These are phyloP conservation scores for Aspergillus sp. DNA, from an alignment of 2,329 filamentous ascomycete species.

Conservation along the genomic window DNA sequence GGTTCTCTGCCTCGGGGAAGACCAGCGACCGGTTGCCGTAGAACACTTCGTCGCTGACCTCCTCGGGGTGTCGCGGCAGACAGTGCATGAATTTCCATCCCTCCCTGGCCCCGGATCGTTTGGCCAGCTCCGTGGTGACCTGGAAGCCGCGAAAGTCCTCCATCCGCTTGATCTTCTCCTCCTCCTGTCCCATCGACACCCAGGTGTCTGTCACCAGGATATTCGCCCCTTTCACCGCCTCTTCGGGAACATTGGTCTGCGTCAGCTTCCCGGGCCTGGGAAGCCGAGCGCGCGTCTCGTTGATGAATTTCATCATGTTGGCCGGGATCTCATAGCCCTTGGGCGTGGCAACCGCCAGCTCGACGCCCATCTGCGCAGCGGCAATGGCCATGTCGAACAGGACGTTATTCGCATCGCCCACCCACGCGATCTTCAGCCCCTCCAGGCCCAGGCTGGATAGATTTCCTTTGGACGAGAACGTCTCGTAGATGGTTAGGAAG, in stretches of 20 bases:
- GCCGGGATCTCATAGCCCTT: slow-evolving; percentile 72
- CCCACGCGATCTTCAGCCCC: slow-evolving; percentile 86
- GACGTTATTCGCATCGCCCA: slow-evolving; percentile 95
- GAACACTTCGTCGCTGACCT: slow-evolving; percentile 91
- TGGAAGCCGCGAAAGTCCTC: slow-evolving; percentile 83
- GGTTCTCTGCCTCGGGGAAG: slow-evolving; percentile 89
- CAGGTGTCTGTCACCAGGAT: slow-evolving; percentile 94
- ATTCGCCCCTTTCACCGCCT: slow-evolving; percentile 76
- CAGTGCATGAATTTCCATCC: slow-evolving; percentile 99
- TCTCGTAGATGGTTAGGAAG: slow-evolving; percentile 80
- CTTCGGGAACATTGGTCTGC: slow-evolving; percentile 72
- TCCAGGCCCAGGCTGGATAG: slow-evolving; percentile 56
- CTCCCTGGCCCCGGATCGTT: slow-evolving; percentile 73
- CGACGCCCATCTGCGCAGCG: slow-evolving; percentile 75
- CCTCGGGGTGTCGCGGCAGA: slow-evolving; percentile 80
- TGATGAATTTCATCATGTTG: slow-evolving; percentile 64
- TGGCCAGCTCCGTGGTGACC: slow-evolving; percentile 76
- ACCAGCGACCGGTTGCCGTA: slow-evolving; percentile 78
- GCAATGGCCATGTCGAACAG: slow-evolving; percentile 87
- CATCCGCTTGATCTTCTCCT: slow-evolving; percentile 65
- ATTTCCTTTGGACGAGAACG: slow-evolving; percentile 46
- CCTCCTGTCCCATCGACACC: slow-evolving; percentile 97
- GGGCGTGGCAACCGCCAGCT: slow-evolving; percentile 80
- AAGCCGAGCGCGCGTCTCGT: slow-evolving; percentile 50
- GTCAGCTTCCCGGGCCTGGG: slow-evolving; percentile 54